phyloP scores from a whole-genome alignment of 2,329 filamentous ascomycete species.

The Zopfia rhizophila region DNA sequence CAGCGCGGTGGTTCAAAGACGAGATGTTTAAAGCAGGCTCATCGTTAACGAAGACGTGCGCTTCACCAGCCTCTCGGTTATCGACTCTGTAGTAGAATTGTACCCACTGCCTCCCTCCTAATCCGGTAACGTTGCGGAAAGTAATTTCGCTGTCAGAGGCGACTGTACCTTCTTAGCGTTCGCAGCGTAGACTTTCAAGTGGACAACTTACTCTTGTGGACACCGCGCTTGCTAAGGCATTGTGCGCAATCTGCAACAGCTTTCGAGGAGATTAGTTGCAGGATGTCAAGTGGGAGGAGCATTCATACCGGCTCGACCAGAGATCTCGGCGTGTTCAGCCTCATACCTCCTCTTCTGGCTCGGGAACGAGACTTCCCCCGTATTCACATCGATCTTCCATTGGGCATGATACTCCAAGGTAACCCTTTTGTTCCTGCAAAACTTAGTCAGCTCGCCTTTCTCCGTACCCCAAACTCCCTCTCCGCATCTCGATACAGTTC shows the following conservation, averaged over 20 bases:
- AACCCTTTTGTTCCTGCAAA: conserved; percentile 47
- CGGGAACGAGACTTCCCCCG: conserved; percentile 48
- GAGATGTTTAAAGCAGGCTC: conserved; percentile 49
- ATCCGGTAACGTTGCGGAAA: conserved; percentile 52
- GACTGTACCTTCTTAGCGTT: conserved; percentile 24
- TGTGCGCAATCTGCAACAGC: conserved; percentile 11
- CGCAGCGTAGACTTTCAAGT: conserved; percentile 2
- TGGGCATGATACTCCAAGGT: conserved; percentile 52
- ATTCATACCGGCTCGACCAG: conserved; percentile 37
- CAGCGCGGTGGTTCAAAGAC: conserved; percentile 50
- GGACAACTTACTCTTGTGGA: conserved; percentile 19
- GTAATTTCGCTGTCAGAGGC: conserved; percentile 37
- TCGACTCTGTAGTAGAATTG: conserved; percentile 51
- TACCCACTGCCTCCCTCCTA: conserved; percentile 50
- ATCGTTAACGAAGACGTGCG: conserved; percentile 50
- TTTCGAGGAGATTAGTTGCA: too few species aligned
- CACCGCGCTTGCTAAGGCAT: conserved; percentile 29
- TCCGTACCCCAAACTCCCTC: too few species aligned
- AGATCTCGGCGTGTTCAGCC: conserved; percentile 37
- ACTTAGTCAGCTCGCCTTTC: conserved; percentile 15
- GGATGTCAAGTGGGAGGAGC: too few species aligned
- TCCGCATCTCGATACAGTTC: too few species aligned
- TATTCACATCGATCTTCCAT: conserved; percentile 54
- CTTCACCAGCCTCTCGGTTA: conserved; percentile 40
- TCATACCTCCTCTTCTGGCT: conserved; percentile 49